These are phyloP conservation scores for Asterophora parasitica DNA, from an alignment of 768 basidiomycete genomes.

Conservation along the genomic window DNA sequence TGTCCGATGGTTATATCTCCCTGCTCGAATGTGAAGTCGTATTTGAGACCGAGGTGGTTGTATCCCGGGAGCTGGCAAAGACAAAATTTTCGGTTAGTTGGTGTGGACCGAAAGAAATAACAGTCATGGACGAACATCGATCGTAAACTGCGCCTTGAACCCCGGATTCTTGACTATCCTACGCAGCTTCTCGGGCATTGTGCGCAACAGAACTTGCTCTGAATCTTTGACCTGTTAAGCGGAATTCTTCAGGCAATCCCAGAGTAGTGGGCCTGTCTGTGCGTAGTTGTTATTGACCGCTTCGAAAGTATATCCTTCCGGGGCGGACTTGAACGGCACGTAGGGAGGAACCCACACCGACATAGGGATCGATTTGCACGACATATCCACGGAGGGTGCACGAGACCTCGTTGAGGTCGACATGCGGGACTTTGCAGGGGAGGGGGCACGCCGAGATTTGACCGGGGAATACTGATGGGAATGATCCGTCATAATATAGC, in stretches of 20 bases:
- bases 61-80: neutral
- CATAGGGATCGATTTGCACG: neutral
- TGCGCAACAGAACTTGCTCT: too few relatives aligned
- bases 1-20: conserved; percentile 1
- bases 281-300: too few relatives aligned
- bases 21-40: conserved; percentile 3
- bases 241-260: neutral
- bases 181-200: too few relatives aligned
- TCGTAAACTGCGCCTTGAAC: neutral
- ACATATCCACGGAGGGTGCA: neutral
- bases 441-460: too few relatives aligned
- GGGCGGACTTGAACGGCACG: too few relatives aligned
- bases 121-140: neutral
- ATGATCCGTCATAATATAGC: too few relatives aligned
- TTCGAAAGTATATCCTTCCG: too few relatives aligned
- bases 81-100: neutral
- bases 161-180: neutral
- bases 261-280: neutral
- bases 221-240: too few relatives aligned
- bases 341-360: too few relatives aligned
- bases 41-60: neutral
- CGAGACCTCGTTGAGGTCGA: neutral
- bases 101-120: neutral
- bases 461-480: too few relatives aligned
- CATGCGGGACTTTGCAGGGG: neutral